Conservation (phyloP, 345 rosid species). For the Eucalyptus pauciflora region DNA sequence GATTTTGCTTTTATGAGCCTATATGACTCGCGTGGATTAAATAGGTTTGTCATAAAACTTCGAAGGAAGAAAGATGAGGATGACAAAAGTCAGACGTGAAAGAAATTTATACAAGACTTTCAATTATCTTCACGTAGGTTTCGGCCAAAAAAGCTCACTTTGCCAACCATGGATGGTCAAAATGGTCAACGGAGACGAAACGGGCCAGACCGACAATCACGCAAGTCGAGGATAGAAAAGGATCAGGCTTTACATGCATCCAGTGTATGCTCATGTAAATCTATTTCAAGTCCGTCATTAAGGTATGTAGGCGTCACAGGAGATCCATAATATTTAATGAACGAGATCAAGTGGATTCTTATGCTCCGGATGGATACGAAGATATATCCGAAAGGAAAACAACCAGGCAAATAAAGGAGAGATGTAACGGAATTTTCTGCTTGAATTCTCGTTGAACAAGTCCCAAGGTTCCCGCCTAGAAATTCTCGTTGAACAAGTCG, state of each 20-base stretch:
- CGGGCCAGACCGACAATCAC: not conserved
- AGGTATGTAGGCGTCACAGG: accelerated
- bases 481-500: not conserved
- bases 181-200: not conserved
- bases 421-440: not conserved
- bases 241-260: not conserved
- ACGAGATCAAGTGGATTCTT: not conserved
- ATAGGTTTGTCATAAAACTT: not conserved
- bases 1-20: not conserved
- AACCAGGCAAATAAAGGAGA: not conserved
- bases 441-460: not conserved
- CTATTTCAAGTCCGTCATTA: not conserved
- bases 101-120: not conserved
- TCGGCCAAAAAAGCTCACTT: not conserved
- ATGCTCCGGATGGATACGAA: not conserved
- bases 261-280: not conserved
- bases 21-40: not conserved
- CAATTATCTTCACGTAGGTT: not conserved
- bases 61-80: not conserved
- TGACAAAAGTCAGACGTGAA: not conserved
- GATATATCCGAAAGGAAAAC: not conserved
- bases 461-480: not conserved
- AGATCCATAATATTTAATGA: not conserved
- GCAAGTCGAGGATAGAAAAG: not conserved
- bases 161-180: not conserved